A percentile compares a stretch with the other conserved stretches of the same genome.
Evolutionary conservation across 2,329 filamentous ascomycete species (phyloP).

Genomic region (Cryphonectria radicalis): DNA sequence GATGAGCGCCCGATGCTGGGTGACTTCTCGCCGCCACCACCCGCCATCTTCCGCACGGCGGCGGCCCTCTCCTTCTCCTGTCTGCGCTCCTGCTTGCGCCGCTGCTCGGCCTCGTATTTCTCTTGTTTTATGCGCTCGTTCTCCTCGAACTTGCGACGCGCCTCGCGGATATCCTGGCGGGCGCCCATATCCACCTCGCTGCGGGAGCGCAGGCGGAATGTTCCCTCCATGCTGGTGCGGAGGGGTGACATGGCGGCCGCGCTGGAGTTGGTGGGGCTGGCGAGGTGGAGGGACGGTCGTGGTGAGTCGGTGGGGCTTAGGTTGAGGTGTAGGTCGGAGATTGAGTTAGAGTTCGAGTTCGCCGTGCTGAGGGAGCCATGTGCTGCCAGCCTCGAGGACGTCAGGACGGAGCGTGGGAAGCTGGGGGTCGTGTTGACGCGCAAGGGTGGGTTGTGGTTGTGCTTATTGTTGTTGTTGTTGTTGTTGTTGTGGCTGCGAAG

Average conservation of each 20-base stretch:
- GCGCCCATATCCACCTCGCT: slow-evolving; percentile 62
- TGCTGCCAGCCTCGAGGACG: slow-evolving; percentile 41
- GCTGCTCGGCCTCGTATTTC: slow-evolving; percentile 63
- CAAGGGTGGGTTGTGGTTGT: slow-evolving; percentile 12
- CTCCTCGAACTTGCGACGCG: slow-evolving; percentile 66
- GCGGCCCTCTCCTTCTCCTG: slow-evolving; percentile 48
- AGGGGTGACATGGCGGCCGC: slow-evolving; percentile 54
- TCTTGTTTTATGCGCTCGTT: slow-evolving; percentile 65
- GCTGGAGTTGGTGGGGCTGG: slow-evolving; percentile 40
- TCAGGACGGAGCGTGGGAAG: slow-evolving; percentile 33
- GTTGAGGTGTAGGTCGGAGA: slow-evolving; percentile 51
- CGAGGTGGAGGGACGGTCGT: slow-evolving; percentile 32
- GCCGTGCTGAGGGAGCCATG: slow-evolving; percentile 31
- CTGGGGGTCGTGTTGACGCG: slow-evolving; percentile 34
- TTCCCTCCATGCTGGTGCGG: slow-evolving; percentile 61
- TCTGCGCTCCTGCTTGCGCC: slow-evolving; percentile 60
- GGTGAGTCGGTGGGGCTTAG: slow-evolving; percentile 37
- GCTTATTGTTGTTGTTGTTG: slow-evolving; percentile 40
- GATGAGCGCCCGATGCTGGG: slow-evolving; percentile 27
- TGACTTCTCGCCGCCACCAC: slow-evolving; percentile 24
- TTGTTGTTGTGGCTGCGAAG: slow-evolving; percentile 34
- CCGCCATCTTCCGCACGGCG: slow-evolving; percentile 47
- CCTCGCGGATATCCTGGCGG: slow-evolving; percentile 61
- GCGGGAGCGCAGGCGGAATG: slow-evolving; percentile 63
- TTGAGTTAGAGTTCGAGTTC: slow-evolving; percentile 30